Evolutionary conservation across 768 basidiomycete species (phyloP).

Genomic region (Tylopilus felleus): DNA sequence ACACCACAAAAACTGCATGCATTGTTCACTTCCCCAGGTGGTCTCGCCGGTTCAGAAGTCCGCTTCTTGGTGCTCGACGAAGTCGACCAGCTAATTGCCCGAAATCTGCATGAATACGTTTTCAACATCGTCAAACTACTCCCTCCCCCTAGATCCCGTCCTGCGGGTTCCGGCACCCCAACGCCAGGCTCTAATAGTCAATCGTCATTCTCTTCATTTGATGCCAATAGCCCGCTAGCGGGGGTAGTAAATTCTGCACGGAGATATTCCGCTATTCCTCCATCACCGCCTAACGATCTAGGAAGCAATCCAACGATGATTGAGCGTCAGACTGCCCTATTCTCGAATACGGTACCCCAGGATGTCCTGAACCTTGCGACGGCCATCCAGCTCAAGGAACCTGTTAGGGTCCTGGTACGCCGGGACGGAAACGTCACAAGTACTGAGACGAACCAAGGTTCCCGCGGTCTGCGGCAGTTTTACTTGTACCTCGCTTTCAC

Average conservation of each 20-base stretch:
- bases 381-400: conserved; percentile 90
- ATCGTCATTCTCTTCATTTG: conserved; percentile 47
- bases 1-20: conserved; percentile 96
- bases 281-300: conserved; percentile 43
- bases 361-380: conserved; percentile 96
- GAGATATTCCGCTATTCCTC: conserved; percentile 55
- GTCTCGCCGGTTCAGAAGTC: conserved; percentile 78
- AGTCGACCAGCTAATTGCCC: conserved; percentile 95
- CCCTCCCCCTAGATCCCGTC: conserved; percentile 80
- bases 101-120: conserved; percentile 94
- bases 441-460: conserved; percentile 64
- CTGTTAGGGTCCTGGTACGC: conserved; percentile 95
- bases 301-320: conserved; percentile 37
- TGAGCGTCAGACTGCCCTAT: conserved; percentile 90
- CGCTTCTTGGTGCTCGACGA: conserved; percentile 95
- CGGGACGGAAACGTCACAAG: conserved; percentile 80
- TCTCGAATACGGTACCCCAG: conserved; percentile 97
- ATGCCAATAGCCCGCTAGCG: conserved; percentile 36
- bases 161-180: conserved; percentile 36
- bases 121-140: conserved; percentile 90
- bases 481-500: conserved; percentile 97
- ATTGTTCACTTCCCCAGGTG: conserved; percentile 77
- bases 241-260: conserved; percentile 42
- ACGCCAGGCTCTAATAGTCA: conserved; percentile 33
- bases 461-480: conserved; percentile 88